Percentiles rank a stretch among this genome's conserved stretches.
These are phyloP conservation scores for Lachnellula arida DNA, from an alignment of 2,329 filamentous ascomycete species.

Conservation along the genomic window DNA sequence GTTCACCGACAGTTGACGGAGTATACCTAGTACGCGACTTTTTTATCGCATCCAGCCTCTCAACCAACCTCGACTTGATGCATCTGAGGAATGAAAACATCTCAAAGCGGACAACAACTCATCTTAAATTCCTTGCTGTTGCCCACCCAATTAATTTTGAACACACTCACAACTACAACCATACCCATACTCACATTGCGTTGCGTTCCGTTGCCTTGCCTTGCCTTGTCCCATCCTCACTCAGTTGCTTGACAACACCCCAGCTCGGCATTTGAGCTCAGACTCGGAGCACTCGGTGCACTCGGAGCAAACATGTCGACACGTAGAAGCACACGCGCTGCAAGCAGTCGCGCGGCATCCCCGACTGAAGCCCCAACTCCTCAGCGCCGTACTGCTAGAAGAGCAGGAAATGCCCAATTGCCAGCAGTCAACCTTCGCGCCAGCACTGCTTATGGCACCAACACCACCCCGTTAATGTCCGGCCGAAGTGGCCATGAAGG, in stretches of 20 bases:
- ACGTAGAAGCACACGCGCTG: slow-evolving; percentile 20
- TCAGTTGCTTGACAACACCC: not conserved
- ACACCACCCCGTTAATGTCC: slow-evolving; percentile 14
- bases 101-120: not conserved
- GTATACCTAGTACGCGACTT: not conserved
- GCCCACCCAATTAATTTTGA: too few relatives aligned
- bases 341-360: slow-evolving; percentile 21
- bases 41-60: not conserved
- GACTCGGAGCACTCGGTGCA: not conserved
- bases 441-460: slow-evolving; percentile 29
- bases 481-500: slow-evolving; percentile 9
- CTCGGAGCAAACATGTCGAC: slow-evolving; percentile 22
- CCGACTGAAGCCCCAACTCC: slow-evolving; percentile 14
- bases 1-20: not conserved
- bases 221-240: too few relatives aligned
- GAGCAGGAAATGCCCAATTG: slow-evolving; percentile 12
- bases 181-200: too few relatives aligned
- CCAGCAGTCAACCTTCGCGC: slow-evolving; percentile 19
- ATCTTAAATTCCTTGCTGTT: not conserved
- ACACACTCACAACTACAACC: too few relatives aligned
- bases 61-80: not conserved
- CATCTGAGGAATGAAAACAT: not conserved
- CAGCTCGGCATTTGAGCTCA: not conserved
- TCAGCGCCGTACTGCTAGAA: slow-evolving; percentile 6
- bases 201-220: too few relatives aligned